Evolutionary conservation across 768 basidiomycete genomes (phyloP).

Genomic region (Rhizopogon salebrosus): DNA sequence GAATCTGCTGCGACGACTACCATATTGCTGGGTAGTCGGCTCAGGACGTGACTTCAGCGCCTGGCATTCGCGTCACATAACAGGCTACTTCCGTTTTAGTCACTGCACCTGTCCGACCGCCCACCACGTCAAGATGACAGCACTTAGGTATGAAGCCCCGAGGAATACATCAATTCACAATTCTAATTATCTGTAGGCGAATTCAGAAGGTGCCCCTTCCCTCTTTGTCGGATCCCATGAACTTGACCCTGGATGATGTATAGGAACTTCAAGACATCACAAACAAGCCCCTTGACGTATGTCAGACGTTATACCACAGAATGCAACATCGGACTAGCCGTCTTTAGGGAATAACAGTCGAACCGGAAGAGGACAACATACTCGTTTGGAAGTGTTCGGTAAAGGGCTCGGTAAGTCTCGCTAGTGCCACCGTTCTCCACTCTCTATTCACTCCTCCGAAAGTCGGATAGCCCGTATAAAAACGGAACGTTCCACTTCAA

Average conservation of each 20-base stretch:
- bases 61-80: neutral
- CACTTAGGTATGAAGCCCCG: slow-evolving; percentile 27
- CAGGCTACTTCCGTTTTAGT: neutral
- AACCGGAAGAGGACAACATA: slow-evolving; percentile 65
- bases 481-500: slow-evolving; percentile 75
- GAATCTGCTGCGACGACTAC: neutral
- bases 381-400: slow-evolving; percentile 75
- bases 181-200: slow-evolving; percentile 41
- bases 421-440: neutral
- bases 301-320: slow-evolving; percentile 13
- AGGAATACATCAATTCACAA: neutral
- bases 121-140: slow-evolving; percentile 27
- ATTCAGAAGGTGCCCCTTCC: slow-evolving; percentile 60
- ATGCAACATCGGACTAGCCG: slow-evolving; percentile 7
- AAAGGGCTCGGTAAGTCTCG: slow-evolving; percentile 59
- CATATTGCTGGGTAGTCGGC: neutral
- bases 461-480: slow-evolving; percentile 82
- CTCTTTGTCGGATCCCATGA: neutral
- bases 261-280: slow-evolving; percentile 67
- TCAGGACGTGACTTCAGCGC: slow-evolving; percentile 10
- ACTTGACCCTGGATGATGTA: slow-evolving; percentile 5
- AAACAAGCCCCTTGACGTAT: slow-evolving; percentile 61
- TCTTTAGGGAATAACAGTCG: slow-evolving; percentile 55
- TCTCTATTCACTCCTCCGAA: slow-evolving; percentile 4
- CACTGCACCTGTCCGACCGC: too few relatives aligned